A percentile compares a stretch with the other conserved stretches of the same genome.
Evolutionary conservation across 169 alveolate genomes (phyloP).

Genomic region (Miamiensis avidus): DNA sequence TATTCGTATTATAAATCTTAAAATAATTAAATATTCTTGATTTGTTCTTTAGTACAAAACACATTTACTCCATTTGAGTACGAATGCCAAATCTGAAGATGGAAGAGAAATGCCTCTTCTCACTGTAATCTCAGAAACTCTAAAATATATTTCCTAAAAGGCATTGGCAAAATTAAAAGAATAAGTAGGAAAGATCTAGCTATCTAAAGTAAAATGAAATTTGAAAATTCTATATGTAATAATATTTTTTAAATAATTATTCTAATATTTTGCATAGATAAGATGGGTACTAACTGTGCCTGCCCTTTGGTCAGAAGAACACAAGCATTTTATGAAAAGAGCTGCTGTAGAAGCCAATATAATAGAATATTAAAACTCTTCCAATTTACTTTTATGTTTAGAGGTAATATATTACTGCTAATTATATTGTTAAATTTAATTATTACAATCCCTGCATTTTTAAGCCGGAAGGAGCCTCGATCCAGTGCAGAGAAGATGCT

Average conservation of each 20-base stretch:
- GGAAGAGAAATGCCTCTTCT: conserved; percentile 85
- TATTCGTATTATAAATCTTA: not conserved
- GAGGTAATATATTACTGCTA: conserved; percentile 38
- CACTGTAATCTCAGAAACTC: conserved; percentile 78
- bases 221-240: no score
- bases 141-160: conserved; percentile 76
- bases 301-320: conserved; percentile 89
- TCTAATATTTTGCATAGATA: conserved; percentile 45
- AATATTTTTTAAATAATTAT: no score
- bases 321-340: conserved; percentile 85
- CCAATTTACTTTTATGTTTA: conserved; percentile 77
- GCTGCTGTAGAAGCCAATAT: conserved; percentile 90
- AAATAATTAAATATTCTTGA: not conserved
- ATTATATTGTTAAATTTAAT: not conserved
- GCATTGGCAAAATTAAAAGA: conserved; percentile 85
- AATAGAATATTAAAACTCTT: conserved; percentile 65
- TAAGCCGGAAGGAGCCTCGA: conserved; percentile 88
- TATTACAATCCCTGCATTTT: no score
- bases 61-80: conserved; percentile 80
- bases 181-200: conserved; percentile 83
- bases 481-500: conserved; percentile 87
- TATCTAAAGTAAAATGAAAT: conserved; percentile 59
- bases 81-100: conserved; percentile 75
- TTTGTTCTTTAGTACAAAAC: conserved; percentile 70
- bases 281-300: conserved; percentile 92